phyloP scores from a whole-genome alignment of 2,329 filamentous ascomycete species.

The Thelonectria blattea region DNA sequence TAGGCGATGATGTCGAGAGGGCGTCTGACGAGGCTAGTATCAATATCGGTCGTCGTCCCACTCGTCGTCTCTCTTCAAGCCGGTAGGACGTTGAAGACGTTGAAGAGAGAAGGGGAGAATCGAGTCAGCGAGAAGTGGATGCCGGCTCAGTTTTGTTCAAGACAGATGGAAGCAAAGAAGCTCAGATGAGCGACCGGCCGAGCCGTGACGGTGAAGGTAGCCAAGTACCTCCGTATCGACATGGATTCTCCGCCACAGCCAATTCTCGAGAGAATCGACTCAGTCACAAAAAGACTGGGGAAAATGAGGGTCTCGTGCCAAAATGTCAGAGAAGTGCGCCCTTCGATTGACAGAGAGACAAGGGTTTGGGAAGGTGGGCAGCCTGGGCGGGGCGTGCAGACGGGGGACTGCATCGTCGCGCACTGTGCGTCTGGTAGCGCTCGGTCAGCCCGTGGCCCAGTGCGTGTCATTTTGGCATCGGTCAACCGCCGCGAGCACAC shows the following conservation, averaged over 20 bases:
- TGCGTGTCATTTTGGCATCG: neutral
- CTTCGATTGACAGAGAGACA: conserved; percentile 38
- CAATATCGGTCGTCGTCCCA: neutral
- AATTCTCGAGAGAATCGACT: too few species aligned
- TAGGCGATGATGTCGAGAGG: neutral
- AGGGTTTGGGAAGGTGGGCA: conserved; percentile 26
- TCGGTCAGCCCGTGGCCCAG: neutral
- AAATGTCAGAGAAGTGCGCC: conserved; percentile 36
- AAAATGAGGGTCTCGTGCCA: conserved; percentile 27
- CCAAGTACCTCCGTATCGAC: neutral
- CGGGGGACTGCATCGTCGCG: neutral
- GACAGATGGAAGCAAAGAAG: conserved; percentile 10
- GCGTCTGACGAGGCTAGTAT: neutral
- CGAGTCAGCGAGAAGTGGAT: conserved; percentile 14
- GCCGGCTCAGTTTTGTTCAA: conserved; percentile 36
- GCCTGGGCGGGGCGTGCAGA: conserved; percentile 11
- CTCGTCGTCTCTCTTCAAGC: neutral
- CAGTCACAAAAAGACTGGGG: neutral
- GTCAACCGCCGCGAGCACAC: neutral
- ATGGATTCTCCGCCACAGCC: conserved; percentile 15
- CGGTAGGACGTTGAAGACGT: neutral
- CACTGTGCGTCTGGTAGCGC: conserved; percentile 25
- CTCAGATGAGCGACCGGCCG: conserved; percentile 9
- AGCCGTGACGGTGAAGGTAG: conserved; percentile 9
- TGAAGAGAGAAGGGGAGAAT: conserved; percentile 17